Conservation (phyloP, 2,329 filamentous ascomycete species). For the Aureobasidium namibiae region DNA sequence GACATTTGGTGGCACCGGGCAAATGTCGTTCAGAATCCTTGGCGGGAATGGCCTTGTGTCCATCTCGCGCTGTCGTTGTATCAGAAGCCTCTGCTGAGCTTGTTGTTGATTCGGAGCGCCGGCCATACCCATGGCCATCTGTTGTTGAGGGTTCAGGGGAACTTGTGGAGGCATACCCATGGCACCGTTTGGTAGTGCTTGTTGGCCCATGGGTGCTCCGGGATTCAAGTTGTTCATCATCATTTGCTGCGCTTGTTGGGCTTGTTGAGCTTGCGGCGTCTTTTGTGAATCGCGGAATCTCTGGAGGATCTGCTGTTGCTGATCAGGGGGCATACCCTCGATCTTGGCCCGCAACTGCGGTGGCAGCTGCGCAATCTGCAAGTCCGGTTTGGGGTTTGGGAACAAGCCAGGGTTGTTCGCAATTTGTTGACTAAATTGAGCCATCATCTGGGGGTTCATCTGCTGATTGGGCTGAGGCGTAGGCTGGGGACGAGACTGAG, state of each 20-base stretch:
- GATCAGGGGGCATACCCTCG: neutral
- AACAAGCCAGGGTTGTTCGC: conserved; percentile 10
- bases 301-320: conserved; percentile 1
- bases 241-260: conserved; percentile 24
- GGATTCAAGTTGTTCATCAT: neutral
- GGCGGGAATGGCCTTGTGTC: conserved; percentile 19
- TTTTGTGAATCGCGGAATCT: conserved; percentile 15
- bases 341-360: conserved; percentile 10
- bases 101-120: neutral
- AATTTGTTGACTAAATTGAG: conserved; percentile 12
- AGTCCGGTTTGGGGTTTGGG: neutral
- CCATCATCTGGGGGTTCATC: conserved; percentile 16
- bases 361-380: conserved; percentile 13
- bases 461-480: conserved; percentile 18
- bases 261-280: conserved; percentile 20
- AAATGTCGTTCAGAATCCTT: conserved; percentile 15
- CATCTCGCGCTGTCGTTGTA: conserved; percentile 18
- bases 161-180: conserved; percentile 8
- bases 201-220: conserved; percentile 1
- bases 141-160: conserved; percentile 15
- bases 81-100: conserved; percentile 14
- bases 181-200: conserved; percentile 15
- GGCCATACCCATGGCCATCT: conserved; percentile 8
- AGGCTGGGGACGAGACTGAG: conserved; percentile 22
- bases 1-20: conserved; percentile 39